Base-by-base conservation (phyloP, 1,284 basidiomycete species). In the Cryptococcus floricola region DNA sequence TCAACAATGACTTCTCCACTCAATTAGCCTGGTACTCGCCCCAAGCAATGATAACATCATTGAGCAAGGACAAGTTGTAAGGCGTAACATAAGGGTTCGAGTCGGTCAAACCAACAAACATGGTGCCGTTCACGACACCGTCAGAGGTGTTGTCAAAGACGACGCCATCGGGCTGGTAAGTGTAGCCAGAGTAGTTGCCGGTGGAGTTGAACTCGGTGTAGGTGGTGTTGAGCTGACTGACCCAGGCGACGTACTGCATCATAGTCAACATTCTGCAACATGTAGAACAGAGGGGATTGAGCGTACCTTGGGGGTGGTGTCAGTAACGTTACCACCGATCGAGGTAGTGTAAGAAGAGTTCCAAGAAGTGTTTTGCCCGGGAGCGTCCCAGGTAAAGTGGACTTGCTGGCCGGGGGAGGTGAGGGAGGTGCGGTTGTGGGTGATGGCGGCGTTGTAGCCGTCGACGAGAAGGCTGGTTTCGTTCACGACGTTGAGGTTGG, bases 161-260 rank as follows among this genome's bases (percentile, higher is more conserved):
- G 12, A 61, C 64, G 4, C 78, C 80, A 46, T 72, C 77, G 4
- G 83, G 84, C 64, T 85, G 83, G 39, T 72, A 67, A 9, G 82
- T 84, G 10, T 68, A 75, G 0, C 79, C 83, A 23, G 73, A 75
- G 59, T 60, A 62, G 58, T 79, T 79, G 14, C 64, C 60, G 19
- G 75, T 80, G 50, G 82, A 66, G 57, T 81, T 78, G 38, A 77
- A 73, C 0, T 79, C 77, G 5, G 82, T 82, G 74, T 82, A 86
- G 14, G 85, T 86, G n/a, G 80, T 80, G 77, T 86, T 86, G 52
- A 85, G 70, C 68, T 86, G 84, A 27, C 78, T 80, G 46, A 85
- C 81, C 82, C 85, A 39, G 80, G 83, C 45, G 73, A 79, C 65
- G 53, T 63, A 69, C 50, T 23, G 3, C 23, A 23, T 23, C 23